These are phyloP conservation scores for Rhizoclosmatium globosum DNA, from an alignment of 192 early-diverging fungal species.

Conservation along the genomic window DNA sequence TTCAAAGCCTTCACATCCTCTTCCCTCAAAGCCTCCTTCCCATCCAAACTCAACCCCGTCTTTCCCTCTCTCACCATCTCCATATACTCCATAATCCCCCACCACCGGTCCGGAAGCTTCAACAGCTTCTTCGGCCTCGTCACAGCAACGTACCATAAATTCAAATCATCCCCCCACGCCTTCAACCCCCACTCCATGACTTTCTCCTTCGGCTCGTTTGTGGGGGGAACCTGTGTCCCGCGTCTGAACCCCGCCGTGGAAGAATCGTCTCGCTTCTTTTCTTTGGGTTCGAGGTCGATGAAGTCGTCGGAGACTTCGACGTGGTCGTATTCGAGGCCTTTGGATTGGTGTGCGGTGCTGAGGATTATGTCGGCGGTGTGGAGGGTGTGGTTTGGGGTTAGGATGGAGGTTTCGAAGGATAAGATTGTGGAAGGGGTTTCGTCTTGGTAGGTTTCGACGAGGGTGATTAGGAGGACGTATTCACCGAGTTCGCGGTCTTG, in stretches of 20 bases:
- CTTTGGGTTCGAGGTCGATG: background rate
- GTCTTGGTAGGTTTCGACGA: constrained; percentile 20
- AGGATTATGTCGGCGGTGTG: constrained; percentile 24
- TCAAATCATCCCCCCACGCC: constrained; percentile 37
- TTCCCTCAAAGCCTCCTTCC: background rate
- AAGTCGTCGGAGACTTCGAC: constrained; percentile 38
- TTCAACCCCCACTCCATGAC: constrained; percentile 27
- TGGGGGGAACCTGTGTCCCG: background rate
- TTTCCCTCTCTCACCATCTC: constrained; percentile 9
- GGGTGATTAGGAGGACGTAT: constrained; percentile 2
- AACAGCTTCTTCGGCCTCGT: constrained; percentile 27
- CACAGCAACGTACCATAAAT: constrained; percentile 42
- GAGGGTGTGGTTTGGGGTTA: background rate
- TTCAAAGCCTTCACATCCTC: background rate
- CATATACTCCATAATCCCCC: constrained; percentile 29
- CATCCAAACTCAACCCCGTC: background rate
- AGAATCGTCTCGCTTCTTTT: constrained; percentile 5
- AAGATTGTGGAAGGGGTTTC: constrained; percentile 6
- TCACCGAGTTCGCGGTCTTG: constrained; percentile 28
- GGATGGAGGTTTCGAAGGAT: constrained; percentile 21
- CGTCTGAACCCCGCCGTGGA: background rate
- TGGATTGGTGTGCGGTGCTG: constrained; percentile 35
- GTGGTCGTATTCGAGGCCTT: constrained; percentile 34
- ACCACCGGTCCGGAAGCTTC: constrained; percentile 29
- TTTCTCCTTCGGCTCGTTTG: background rate